Evolutionary conservation across 2,329 filamentous ascomycete genomes (phyloP).

Genomic region (Penicillium sp.): DNA sequence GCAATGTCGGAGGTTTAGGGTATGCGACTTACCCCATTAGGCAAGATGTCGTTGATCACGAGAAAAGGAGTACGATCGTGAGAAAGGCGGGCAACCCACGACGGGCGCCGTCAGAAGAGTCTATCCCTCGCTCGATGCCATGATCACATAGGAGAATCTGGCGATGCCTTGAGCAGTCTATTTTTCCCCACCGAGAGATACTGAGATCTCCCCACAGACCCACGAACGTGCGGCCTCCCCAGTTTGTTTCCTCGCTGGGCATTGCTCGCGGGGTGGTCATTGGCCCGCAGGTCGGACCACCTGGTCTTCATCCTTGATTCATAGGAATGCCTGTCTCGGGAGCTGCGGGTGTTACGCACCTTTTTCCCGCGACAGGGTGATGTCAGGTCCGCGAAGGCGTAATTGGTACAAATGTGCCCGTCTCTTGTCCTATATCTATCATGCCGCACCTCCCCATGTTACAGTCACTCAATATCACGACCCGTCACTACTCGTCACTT

Average conservation of each 20-base stretch:
- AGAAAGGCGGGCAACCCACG: background rate
- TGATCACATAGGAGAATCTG: conserved; percentile 2
- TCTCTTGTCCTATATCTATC: conserved; percentile 19
- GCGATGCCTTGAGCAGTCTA: background rate
- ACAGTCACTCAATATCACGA: background rate
- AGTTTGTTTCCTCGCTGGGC: background rate
- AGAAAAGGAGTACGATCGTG: background rate
- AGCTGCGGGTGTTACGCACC: conserved; percentile 14
- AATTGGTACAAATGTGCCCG: conserved; percentile 2
- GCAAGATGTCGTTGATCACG: conserved; percentile 11
- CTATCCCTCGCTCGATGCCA: conserved; percentile 9
- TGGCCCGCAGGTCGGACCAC: conserved; percentile 9
- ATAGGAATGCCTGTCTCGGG: conserved; percentile 19
- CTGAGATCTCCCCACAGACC: background rate
- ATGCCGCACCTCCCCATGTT: conserved; percentile 5
- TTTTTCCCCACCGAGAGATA: conserved; percentile 1
- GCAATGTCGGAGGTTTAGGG: conserved; percentile 20
- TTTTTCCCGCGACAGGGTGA: conserved; percentile 13
- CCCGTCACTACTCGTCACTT: background rate
- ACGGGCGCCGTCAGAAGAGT: background rate
- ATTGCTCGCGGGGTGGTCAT: conserved; percentile 4
- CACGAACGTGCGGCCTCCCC: background rate
- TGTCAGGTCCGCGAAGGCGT: conserved; percentile 17
- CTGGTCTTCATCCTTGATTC: conserved; percentile 18
- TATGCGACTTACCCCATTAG: conserved; percentile 15